Conservation (phyloP, 257 asterid species). For the Salvia rosmarinus region DNA sequence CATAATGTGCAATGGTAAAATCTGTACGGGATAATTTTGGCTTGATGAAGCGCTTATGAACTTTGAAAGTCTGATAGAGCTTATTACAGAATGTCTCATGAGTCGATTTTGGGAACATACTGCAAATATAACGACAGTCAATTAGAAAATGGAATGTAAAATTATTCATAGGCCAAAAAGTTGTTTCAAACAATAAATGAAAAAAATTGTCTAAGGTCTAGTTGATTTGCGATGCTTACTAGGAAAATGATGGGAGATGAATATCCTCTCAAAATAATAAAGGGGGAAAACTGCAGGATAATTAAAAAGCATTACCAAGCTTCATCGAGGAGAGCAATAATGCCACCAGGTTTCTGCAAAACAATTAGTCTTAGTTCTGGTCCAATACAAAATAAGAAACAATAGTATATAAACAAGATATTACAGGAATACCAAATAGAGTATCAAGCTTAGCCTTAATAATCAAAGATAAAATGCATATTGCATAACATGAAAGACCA, state of each 20-base stretch:
- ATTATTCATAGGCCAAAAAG: slow-evolving; percentile 11
- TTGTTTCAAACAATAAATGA: slow-evolving; percentile 22
- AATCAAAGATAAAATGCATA: slow-evolving; percentile 17
- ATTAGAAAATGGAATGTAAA: slow-evolving; percentile 34
- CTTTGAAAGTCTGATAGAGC: slow-evolving; percentile 93
- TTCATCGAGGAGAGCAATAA: slow-evolving; percentile 92
- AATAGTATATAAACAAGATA: slow-evolving; percentile 10
- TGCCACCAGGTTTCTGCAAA: slow-evolving; percentile 98
- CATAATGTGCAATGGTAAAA: slow-evolving; percentile 86
- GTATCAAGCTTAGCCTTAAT: slow-evolving; percentile 26
- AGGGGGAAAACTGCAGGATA: slow-evolving; percentile 25
- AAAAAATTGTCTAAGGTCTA: slow-evolving; percentile 14
- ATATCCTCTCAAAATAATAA: slow-evolving; percentile 23
- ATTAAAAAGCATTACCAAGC: slow-evolving; percentile 69
- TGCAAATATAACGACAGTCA: slow-evolving; percentile 47
- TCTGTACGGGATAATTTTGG: slow-evolving; percentile 97
- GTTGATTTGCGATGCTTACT: slow-evolving; percentile 28
- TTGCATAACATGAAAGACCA: slow-evolving; percentile 19
- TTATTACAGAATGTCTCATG: slow-evolving; percentile 95
- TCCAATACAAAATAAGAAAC: slow-evolving; percentile 22
- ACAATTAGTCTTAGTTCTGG: slow-evolving; percentile 35
- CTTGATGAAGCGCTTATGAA: slow-evolving; percentile 86
- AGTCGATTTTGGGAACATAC: slow-evolving; percentile 99
- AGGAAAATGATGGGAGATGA: slow-evolving; percentile 15
- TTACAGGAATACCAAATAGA: not conserved